These are phyloP conservation scores for Penicillium sclerotiorum DNA, from an alignment of 2,329 filamentous ascomycete species.

Conservation along the genomic window DNA sequence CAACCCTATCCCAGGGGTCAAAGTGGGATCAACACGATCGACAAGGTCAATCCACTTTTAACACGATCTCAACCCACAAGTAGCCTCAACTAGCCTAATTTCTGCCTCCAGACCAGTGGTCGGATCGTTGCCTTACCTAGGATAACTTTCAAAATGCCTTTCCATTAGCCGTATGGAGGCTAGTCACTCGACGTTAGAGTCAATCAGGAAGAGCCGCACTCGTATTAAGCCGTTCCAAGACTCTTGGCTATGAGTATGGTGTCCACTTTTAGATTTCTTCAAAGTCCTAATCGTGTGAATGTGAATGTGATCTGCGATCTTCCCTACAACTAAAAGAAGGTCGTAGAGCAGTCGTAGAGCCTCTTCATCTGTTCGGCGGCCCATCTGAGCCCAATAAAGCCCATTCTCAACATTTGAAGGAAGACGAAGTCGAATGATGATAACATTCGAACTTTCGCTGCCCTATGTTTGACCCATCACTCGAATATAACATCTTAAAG, in stretches of 20 bases:
- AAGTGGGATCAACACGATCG: background rate
- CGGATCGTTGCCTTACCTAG: background rate
- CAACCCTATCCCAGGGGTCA: background rate
- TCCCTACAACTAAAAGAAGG: too few species aligned
- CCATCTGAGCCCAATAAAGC: too few species aligned
- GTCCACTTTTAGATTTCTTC: background rate
- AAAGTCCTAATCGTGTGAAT: too few species aligned
- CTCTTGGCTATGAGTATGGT: background rate
- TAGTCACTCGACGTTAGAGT: background rate
- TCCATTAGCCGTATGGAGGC: background rate
- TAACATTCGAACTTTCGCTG: too few species aligned
- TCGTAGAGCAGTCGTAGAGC: too few species aligned
- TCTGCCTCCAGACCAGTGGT: background rate
- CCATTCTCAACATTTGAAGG: too few species aligned
- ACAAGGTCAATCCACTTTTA: conserved; percentile 1
- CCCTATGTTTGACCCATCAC: too few species aligned
- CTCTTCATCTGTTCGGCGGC: too few species aligned
- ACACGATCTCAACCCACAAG: background rate
- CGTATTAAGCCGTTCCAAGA: background rate
- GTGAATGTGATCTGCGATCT: too few species aligned
- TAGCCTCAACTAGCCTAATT: background rate
- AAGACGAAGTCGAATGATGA: too few species aligned
- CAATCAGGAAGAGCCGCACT: background rate
- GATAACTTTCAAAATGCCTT: background rate
- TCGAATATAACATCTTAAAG: too few species aligned